Conservation (phyloP, 1,284 basidiomycete genomes). For the Apiotrichum gracile region DNA sequence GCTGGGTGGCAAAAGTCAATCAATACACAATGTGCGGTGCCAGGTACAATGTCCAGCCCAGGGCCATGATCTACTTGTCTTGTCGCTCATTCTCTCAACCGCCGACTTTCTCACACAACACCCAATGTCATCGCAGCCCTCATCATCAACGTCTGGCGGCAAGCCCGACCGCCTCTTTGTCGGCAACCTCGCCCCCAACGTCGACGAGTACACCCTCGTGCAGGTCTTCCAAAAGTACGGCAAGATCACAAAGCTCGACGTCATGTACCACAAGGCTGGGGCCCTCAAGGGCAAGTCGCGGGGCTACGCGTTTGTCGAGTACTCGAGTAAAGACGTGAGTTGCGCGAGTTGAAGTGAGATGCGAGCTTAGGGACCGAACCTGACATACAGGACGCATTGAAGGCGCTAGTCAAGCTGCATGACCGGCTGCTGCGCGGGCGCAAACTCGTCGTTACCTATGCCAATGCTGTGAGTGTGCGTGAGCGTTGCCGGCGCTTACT, state of each 20-base stretch:
- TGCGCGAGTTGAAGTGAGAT: no score
- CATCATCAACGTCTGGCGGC: conserved; percentile 15
- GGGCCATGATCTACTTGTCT: neutral
- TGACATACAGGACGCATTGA: conserved; percentile 66
- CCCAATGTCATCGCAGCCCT: neutral
- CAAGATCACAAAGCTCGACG: conserved; percentile 86
- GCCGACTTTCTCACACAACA: no score
- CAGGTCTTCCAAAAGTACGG: conserved; percentile 87
- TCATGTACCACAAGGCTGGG: conserved; percentile 89
- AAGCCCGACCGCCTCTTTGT: conserved; percentile 65
- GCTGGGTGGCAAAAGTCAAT: no score
- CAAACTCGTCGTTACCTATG: conserved; percentile 80
- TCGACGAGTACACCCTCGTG: conserved; percentile 88
- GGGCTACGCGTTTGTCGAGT: conserved; percentile 94
- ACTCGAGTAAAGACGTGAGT: conserved; percentile 69
- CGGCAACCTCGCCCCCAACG: conserved; percentile 78
- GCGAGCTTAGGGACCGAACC: no score
- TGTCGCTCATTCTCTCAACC: neutral
- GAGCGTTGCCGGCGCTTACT: neutral
- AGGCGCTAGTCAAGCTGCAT: conserved; percentile 68
- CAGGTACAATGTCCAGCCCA: no score
- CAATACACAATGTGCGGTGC: no score
- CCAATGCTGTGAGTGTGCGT: conserved; percentile 59
- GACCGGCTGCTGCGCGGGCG: conserved; percentile 78
- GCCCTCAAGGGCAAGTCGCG: conserved; percentile 82